Evolutionary conservation across 306 rosid species (phyloP), one percentile per base, ranked within the genome.

Genomic region (Lathyrus oleraceus): DNA sequence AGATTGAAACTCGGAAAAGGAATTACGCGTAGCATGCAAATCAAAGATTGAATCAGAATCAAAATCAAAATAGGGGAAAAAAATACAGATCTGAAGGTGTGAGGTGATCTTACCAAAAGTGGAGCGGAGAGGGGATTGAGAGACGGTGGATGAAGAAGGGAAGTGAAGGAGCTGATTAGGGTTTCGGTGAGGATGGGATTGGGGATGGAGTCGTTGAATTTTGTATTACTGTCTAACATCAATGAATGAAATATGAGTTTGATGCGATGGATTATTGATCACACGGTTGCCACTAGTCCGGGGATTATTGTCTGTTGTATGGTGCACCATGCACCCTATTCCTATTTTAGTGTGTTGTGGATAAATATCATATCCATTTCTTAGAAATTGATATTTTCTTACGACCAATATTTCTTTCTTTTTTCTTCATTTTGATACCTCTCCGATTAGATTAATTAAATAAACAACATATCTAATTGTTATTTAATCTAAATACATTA

Each of bases 91-190:
- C 86, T 65, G 60, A 5, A 67, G 57, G 30, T 6, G 45, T 32
- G 73, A 58, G 52, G 6, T 11, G 61, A 66, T 63, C 67, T 74
- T 80, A 89, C 96, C 85, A 13, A 57, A 66, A 35, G 9, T 6
- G 39, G 39, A 35, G 7, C 8, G 10, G 2, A 7, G 39, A 35
- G 39, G 10, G 7, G 39, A 61, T 7, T 19, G 23, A 52, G 75
- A 59, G 4, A 63, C 8, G 40, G 76, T 60, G 71, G 69, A 70
- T 61, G 69, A 35, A 71, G 39, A 28, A 61, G 60, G 19, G 3
- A 15, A 75, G 60, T 47, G 74, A 61, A 47, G 77, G 48, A 72
- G 69, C 82, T 61, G 57, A 44, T 82, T 87, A 80, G 91, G 93
- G 91, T 75, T 83, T 83, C 45, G 49, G 62, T 36, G 61, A 72